Conservation (phyloP, 2,329 filamentous ascomycete genomes). For the Sordariomycetes sp. region DNA sequence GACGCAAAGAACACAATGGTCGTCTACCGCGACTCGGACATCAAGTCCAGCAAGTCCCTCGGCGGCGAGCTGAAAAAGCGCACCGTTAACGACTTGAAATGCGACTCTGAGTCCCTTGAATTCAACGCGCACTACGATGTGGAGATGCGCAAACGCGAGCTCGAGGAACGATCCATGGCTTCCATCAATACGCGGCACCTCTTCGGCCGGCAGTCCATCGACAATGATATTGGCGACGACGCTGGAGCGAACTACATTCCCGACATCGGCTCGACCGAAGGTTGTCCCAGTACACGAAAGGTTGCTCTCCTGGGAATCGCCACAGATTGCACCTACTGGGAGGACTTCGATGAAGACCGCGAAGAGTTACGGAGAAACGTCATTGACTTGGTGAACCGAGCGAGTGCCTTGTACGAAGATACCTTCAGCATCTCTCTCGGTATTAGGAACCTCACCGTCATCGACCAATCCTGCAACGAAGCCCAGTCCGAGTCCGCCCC, state of each 20-base stretch:
- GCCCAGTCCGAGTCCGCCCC: constrained; percentile 56
- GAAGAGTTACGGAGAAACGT: constrained; percentile 61
- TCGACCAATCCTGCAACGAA: constrained; percentile 64
- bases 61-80: constrained; percentile 35
- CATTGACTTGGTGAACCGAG: constrained; percentile 75
- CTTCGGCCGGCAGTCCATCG: constrained; percentile 67
- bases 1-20: constrained; percentile 70
- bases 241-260: constrained; percentile 62
- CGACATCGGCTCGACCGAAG: constrained; percentile 73
- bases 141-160: constrained; percentile 21
- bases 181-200: constrained; percentile 55
- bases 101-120: constrained; percentile 62
- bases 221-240: constrained; percentile 59
- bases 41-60: constrained; percentile 28
- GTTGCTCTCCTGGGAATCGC: constrained; percentile 88
- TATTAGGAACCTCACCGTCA: constrained; percentile 76
- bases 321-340: constrained; percentile 84
- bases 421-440: constrained; percentile 94
- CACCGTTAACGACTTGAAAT: constrained; percentile 39
- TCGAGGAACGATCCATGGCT: constrained; percentile 29
- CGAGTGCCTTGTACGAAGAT: constrained; percentile 78
- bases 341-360: constrained; percentile 55
- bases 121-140: constrained; percentile 76
- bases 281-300: constrained; percentile 82
- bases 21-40: constrained; percentile 85